Evolutionary conservation across 2,329 filamentous ascomycete genomes (phyloP).

Genomic region (Beauveria bassiana): DNA sequence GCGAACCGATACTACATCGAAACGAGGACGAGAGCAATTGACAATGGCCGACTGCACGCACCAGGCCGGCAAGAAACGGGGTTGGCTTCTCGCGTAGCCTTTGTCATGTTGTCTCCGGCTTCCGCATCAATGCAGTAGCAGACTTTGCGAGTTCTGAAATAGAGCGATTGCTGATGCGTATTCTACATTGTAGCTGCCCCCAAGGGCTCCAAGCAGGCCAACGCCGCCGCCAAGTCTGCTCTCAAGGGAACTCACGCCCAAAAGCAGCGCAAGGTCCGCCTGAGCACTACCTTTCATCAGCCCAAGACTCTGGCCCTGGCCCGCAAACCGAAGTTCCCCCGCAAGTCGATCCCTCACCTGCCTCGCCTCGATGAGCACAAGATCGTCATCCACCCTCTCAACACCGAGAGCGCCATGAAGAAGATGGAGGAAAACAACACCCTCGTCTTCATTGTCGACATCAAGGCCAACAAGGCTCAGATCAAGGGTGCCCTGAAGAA

Average conservation of each 20-base stretch:
- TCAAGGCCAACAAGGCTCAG: slow-evolving; percentile 99
- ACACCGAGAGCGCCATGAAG: slow-evolving; percentile 99
- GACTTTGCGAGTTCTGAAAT: slow-evolving; percentile 66
- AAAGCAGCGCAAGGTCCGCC: slow-evolving; percentile 89
- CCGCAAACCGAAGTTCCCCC: slow-evolving; percentile 89
- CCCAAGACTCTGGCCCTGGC: slow-evolving; percentile 94
- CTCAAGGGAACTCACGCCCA: slow-evolving; percentile 70
- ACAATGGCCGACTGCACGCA: not conserved
- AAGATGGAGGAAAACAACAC: slow-evolving; percentile 99
- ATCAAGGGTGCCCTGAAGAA: slow-evolving; percentile 98
- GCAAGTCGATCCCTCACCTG: slow-evolving; percentile 85
- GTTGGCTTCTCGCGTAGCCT: not conserved
- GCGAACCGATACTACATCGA: slow-evolving; percentile 5
- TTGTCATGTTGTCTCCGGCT: not conserved
- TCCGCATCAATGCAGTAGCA: slow-evolving; percentile 59
- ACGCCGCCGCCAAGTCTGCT: slow-evolving; percentile 88
- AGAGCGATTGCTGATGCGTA: slow-evolving; percentile 67
- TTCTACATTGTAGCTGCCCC: slow-evolving; percentile 46
- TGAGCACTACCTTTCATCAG: slow-evolving; percentile 90
- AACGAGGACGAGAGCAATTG: not conserved
- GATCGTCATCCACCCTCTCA: slow-evolving; percentile 95
- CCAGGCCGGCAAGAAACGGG: not conserved
- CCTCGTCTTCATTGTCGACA: slow-evolving; percentile 91
- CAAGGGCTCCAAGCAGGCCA: slow-evolving; percentile 77
- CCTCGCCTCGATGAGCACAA: slow-evolving; percentile 95